Conservation (phyloP, 108 stramenopile species). For the Stephanodiscus minutulus region DNA sequence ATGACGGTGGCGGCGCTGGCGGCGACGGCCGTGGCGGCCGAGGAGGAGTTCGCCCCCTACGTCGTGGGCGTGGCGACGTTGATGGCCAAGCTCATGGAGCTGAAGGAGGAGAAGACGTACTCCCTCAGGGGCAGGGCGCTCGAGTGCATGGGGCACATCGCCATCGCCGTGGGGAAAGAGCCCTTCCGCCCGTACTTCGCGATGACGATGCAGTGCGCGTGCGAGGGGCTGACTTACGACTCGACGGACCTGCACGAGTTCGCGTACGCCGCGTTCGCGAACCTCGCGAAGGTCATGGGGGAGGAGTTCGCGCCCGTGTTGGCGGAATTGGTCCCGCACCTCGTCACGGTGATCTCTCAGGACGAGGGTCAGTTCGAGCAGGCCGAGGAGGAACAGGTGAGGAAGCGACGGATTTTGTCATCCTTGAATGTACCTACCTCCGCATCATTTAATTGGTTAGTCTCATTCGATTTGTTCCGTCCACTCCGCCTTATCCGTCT, state of each 20-base stretch:
- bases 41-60: conserved; percentile 96
- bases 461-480: not conserved
- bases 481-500: not conserved
- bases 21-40: conserved; percentile 96
- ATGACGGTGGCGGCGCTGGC: conserved; percentile 98
- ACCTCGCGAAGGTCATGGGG: conserved; percentile 95
- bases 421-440: conserved; percentile 21
- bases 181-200: conserved; percentile 94
- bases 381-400: conserved; percentile 68
- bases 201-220: conserved; percentile 88
- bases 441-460: conserved; percentile 12
- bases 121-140: conserved; percentile 93
- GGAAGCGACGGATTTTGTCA: conserved; percentile 38
- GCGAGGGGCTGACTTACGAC: conserved; percentile 83
- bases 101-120: conserved; percentile 79
- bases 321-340: conserved; percentile 89
- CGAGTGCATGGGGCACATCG: conserved; percentile 99
- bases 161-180: conserved; percentile 93
- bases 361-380: conserved; percentile 84
- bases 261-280: conserved; percentile 96
- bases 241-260: conserved; percentile 94
- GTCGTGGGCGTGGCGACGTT: conserved; percentile 81
- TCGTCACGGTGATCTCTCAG: conserved; percentile 78
- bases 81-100: conserved; percentile 82
- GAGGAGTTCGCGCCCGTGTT: conserved; percentile 93